phyloP scores from a whole-genome alignment of 2,329 filamentous ascomycete species.

The Monilinia vaccinii-corymbosi region DNA sequence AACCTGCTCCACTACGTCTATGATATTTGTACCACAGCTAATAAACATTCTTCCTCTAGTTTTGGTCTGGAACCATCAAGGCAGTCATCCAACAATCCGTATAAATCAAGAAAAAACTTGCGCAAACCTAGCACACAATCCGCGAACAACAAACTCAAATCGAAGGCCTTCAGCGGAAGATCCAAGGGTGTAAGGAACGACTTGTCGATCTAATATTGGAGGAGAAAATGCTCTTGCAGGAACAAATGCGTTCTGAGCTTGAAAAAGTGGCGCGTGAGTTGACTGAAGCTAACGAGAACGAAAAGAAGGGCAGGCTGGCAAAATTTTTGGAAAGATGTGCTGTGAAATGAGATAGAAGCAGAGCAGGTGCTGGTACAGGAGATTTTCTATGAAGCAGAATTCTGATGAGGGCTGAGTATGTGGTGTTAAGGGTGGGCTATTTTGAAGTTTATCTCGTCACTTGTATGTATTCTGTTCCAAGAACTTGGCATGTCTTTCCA shows the following conservation, averaged over 20 bases:
- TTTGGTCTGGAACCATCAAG: background rate
- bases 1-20: rapidly evolving
- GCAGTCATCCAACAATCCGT: background rate
- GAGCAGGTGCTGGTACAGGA: background rate
- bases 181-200: background rate
- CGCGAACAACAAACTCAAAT: background rate
- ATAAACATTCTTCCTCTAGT: background rate
- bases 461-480: background rate
- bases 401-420: background rate
- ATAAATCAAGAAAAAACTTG: background rate
- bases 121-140: background rate
- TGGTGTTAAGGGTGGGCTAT: background rate
- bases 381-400: background rate
- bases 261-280: background rate
- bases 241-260: background rate
- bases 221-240: background rate
- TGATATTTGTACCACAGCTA: background rate
- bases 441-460: background rate
- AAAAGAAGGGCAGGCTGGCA: background rate
- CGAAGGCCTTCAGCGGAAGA: background rate
- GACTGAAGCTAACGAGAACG: too few species aligned
- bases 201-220: too few species aligned
- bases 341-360: background rate
- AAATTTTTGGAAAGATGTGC: background rate
- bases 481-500: background rate